These are phyloP conservation scores for Lachancea mirantina DNA, from an alignment of 805 yeast species.

Conservation along the genomic window DNA sequence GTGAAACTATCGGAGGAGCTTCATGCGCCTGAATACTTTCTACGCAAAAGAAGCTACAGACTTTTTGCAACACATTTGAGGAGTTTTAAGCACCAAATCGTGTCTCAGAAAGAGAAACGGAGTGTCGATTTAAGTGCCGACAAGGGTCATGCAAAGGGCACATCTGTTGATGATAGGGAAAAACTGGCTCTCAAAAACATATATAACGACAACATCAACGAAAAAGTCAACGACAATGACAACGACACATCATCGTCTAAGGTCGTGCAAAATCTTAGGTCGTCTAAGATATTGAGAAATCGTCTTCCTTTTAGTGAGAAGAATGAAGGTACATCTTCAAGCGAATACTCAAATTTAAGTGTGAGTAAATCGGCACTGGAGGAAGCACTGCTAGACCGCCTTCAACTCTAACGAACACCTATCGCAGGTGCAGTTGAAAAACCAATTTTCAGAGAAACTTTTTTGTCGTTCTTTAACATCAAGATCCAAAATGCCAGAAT, in stretches of 20 bases:
- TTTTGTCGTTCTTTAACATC: constrained; percentile 35
- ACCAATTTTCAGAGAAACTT: constrained; percentile 47
- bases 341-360: constrained; percentile 33
- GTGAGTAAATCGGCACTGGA: constrained; percentile 37
- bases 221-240: constrained; percentile 6
- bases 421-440: constrained; percentile 48
- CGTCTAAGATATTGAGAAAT: constrained; percentile 21
- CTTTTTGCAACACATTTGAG: constrained; percentile 24
- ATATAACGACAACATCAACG: not conserved
- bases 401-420: constrained; percentile 36
- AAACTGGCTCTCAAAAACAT: not conserved
- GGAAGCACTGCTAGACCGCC: constrained; percentile 34
- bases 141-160: not conserved
- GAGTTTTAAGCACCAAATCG: constrained; percentile 21
- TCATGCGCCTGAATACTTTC: constrained; percentile 29
- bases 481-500: constrained; percentile 37
- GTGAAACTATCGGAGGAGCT: constrained; percentile 29
- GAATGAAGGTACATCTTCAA: constrained; percentile 14
- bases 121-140: not conserved
- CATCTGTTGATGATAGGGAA: not conserved
- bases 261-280: constrained; percentile 19
- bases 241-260: constrained; percentile 5
- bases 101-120: constrained; percentile 11
- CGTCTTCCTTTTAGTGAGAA: constrained; percentile 7
- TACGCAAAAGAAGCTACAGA: constrained; percentile 25